These are phyloP conservation scores for Orbilia quercus DNA, from an alignment of 2,329 filamentous ascomycete genomes.

Conservation along the genomic window DNA sequence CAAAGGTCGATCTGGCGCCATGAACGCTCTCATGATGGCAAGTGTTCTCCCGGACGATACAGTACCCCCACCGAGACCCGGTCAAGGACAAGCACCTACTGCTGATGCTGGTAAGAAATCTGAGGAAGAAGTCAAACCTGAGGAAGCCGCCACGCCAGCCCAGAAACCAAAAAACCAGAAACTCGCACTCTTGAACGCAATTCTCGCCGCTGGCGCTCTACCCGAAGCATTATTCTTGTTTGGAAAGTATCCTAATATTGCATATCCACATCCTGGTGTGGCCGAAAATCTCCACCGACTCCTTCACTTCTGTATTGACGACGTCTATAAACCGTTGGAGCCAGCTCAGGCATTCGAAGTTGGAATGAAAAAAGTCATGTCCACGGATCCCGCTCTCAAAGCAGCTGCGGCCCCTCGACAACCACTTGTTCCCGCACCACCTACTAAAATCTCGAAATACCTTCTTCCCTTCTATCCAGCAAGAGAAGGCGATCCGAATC, in stretches of 20 bases:
- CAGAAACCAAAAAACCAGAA: slow-evolving; percentile 79
- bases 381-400: slow-evolving; percentile 51
- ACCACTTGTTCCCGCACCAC: slow-evolving; percentile 71
- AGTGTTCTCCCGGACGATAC: slow-evolving; percentile 88
- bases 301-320: slow-evolving; percentile 80
- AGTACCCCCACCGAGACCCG: slow-evolving; percentile 66
- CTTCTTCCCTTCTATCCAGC: slow-evolving; percentile 46
- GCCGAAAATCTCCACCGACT: slow-evolving; percentile 85
- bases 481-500: slow-evolving; percentile 46
- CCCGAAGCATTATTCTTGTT: slow-evolving; percentile 93
- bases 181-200: slow-evolving; percentile 80
- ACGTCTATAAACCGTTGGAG: slow-evolving; percentile 72
- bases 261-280: slow-evolving; percentile 84
- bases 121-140: slow-evolving; percentile 67
- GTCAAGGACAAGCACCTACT: slow-evolving; percentile 67
- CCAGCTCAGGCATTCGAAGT: slow-evolving; percentile 73
- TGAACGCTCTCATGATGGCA: slow-evolving; percentile 87
- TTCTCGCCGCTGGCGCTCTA: slow-evolving; percentile 89
- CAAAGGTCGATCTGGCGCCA: slow-evolving; percentile 77
- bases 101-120: slow-evolving; percentile 68
- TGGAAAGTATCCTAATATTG: slow-evolving; percentile 90
- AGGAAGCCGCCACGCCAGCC: slow-evolving; percentile 61
- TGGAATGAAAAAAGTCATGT: slow-evolving; percentile 57
- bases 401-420: slow-evolving; percentile 77
- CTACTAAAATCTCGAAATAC: slow-evolving; percentile 47